Base-by-base conservation (phyloP, 306 rosid species). In the Begonia peltatifolia region DNA sequence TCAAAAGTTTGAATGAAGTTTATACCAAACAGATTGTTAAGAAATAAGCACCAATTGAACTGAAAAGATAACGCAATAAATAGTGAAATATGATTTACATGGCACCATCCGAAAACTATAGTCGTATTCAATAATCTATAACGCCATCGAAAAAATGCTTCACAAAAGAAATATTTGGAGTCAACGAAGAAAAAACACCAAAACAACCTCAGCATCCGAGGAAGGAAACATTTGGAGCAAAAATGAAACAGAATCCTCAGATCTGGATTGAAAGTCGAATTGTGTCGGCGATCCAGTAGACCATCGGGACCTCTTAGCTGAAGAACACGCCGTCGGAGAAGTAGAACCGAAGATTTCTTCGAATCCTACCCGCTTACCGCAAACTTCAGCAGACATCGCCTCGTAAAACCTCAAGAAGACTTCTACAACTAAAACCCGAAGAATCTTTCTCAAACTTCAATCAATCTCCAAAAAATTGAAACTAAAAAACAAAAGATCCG, bases 331-430 rank as follows among this genome's bases (percentile, higher is more conserved):
- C 42, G 71, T 63, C 61, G 71, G 71, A 53, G 76, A 65, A 38
- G 70, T 62, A 71, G 76, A 62, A 56, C 71, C 76, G 47, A 65
- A 71, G 47, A 71, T 57, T 53, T 71, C 76, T 52, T 71, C 76
- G 58, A 65, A 57, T 47, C 71, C 76, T 13, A 66, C 61, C 55
- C 76, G 66, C 61, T 71, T 71, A 11, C 76, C 68, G 38, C 76
- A 71, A 38, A 71, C 43, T 49, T 68, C 76, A 3, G 64, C 68
- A 56, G 76, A 71, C 76, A 71, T 71, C 50, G 53, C 49, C 36
- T 59, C 44, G 12, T 18, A 49, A 23, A 41, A 50, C 9, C 50
- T 41, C 55, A 30, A 30, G 9, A 5, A 25, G 14, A 23, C 23
- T 41, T 56, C 41, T n/a, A 25, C 49, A 20, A 11, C 38, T 11